phyloP scores from a whole-genome alignment of 192 early-diverging fungal genomes.

The Podila epicladia region DNA sequence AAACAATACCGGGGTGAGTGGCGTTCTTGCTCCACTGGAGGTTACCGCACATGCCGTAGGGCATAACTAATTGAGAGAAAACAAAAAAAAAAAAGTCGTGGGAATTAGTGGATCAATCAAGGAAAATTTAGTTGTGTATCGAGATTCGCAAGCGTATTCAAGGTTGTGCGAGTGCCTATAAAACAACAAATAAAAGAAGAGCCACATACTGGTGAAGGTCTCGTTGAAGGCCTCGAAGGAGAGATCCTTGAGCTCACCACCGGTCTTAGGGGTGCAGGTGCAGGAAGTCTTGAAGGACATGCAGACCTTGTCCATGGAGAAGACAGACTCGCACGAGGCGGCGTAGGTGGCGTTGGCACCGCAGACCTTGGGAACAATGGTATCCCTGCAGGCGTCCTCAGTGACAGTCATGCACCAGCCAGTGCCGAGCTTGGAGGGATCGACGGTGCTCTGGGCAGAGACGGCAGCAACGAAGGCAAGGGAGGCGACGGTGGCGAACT shows the following conservation, averaged over 20 bases:
- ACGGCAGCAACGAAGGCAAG: conserved; percentile 5
- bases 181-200: background rate
- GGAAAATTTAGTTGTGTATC: no score
- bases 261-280: conserved; percentile 7
- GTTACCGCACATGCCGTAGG: conserved; percentile 21
- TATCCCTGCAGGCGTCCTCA: conserved; percentile 4
- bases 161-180: no score
- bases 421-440: conserved; percentile 29
- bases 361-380: background rate
- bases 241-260: conserved; percentile 19
- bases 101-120: background rate
- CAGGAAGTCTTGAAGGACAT: conserved; percentile 14
- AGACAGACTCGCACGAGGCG: conserved; percentile 11
- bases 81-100: background rate
- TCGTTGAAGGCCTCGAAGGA: conserved; percentile 28
- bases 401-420: conserved; percentile 23
- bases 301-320: conserved; percentile 26
- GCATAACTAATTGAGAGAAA: conserved; percentile 1
- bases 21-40: conserved; percentile 17
- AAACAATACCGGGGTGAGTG: conserved; percentile 21
- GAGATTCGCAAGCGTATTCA: no score
- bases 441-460: conserved; percentile 19
- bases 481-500: conserved; percentile 11
- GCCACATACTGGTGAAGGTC: conserved; percentile 13
- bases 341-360: conserved; percentile 20